phyloP scores from a whole-genome alignment of 495 filamentous ascomycete species.

The Stereocaulon alpinum region DNA sequence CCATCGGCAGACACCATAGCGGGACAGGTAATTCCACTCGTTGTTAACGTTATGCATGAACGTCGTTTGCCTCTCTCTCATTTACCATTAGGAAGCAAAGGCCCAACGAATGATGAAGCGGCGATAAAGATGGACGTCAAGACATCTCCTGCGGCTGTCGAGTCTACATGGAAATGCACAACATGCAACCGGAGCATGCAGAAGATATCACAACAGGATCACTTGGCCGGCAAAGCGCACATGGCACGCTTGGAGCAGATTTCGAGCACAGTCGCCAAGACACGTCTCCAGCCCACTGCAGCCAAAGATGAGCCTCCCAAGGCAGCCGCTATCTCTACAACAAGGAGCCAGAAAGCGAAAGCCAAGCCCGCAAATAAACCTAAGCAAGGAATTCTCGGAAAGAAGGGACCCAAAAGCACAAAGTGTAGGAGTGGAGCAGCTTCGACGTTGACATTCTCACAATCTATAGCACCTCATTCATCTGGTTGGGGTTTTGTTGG shows the following conservation, averaged over 20 bases:
- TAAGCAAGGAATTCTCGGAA: background rate
- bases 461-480: background rate
- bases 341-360: background rate
- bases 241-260: constrained; percentile 10
- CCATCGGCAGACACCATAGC: background rate
- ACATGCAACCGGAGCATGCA: constrained; percentile 12
- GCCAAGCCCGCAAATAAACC: background rate
- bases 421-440: background rate
- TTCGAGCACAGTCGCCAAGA: background rate
- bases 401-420: background rate
- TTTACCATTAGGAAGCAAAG: constrained; percentile 5
- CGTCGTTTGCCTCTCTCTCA: background rate
- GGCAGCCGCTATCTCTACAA: background rate
- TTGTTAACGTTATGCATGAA: background rate
- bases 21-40: background rate
- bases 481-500: background rate
- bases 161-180: constrained; percentile 7
- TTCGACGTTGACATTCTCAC: background rate
- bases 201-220: constrained; percentile 1
- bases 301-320: background rate
- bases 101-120: background rate
- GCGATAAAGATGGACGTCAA: background rate
- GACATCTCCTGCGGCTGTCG: background rate
- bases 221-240: constrained; percentile 15
- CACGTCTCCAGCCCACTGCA: background rate